A percentile compares a stretch with the other conserved stretches of the same genome.
These are phyloP conservation scores for Ogataea allantospora DNA, from an alignment of 805 yeast genomes.

Conservation along the genomic window DNA sequence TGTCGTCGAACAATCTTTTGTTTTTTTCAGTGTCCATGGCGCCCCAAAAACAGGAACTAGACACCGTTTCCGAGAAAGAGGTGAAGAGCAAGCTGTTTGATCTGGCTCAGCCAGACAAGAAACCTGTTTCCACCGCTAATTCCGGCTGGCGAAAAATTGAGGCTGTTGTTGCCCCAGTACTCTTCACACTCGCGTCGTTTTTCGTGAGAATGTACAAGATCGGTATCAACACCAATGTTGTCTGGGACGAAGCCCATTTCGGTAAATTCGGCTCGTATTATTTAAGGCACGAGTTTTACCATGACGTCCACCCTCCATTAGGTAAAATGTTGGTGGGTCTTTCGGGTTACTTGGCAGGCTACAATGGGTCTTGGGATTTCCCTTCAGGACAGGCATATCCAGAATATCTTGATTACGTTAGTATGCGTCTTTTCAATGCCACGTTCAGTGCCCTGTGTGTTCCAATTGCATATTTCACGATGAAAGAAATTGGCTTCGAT, in stretches of 20 bases:
- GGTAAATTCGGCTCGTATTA: slow-evolving; percentile 85
- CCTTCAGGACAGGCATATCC: slow-evolving; percentile 81
- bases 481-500: slow-evolving; percentile 71
- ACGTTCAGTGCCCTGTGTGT: slow-evolving; percentile 78
- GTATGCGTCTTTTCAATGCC: slow-evolving; percentile 89
- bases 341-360: slow-evolving; percentile 80
- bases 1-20: slow-evolving; percentile 7
- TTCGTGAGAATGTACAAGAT: slow-evolving; percentile 73
- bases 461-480: slow-evolving; percentile 83
- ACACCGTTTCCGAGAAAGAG: slow-evolving; percentile 28
- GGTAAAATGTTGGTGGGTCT: slow-evolving; percentile 80
- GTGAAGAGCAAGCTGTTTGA: slow-evolving; percentile 32
- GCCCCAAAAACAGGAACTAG: slow-evolving; percentile 7
- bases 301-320: slow-evolving; percentile 85
- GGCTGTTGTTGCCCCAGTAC: slow-evolving; percentile 48
- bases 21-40: slow-evolving; percentile 8
- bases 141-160: slow-evolving; percentile 24
- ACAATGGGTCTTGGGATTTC: slow-evolving; percentile 84
- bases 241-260: slow-evolving; percentile 98
- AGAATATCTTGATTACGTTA: slow-evolving; percentile 69
- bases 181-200: slow-evolving; percentile 69
- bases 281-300: slow-evolving; percentile 74
- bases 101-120: slow-evolving; percentile 23
- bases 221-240: slow-evolving; percentile 70
- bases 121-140: slow-evolving; percentile 11